Base-by-base conservation (phyloP, 805 yeast genomes). In the Yamadazyma ubonensis region DNA sequence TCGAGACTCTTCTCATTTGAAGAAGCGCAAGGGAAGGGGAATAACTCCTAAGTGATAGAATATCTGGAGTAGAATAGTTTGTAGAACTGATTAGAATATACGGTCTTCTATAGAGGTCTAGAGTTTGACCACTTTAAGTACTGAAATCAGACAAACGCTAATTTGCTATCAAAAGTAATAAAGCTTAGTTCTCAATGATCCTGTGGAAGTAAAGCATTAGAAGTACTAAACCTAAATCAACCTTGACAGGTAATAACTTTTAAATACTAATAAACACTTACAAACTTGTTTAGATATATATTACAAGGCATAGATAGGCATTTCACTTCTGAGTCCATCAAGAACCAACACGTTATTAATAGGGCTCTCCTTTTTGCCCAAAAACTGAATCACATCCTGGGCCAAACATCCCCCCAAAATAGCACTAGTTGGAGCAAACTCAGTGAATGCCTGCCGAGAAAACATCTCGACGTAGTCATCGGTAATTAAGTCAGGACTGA, bases 331-430 rank as follows among this genome's bases (percentile, higher is more conserved):
- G 12, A 71, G 60, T 8, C 91, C 89, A 63, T 93, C 96, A 27
- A 90, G 70, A 1, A 91, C 63, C 48, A 86, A 70, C 38, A 86
- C 70, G 57, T 93, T 93, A 57, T 88, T 90, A 27, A 90, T 70
- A 2, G 97, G 96, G 29, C 80, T 71, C 51, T 86, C 89, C 49
- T 81, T 78, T 49, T 77, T 76, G 30, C 93, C 83, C 38, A 91
- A 61, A 39, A 74, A 79, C 63, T 93, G 93, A 33, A 93, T 84
- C 10, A 88, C 83, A 57, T 90, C 96, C 61, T 93, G 99, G 2
- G 95, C 85, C 17, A 91, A 61, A 1, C 87, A 74, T 1, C 98
- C 99, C 5, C 98, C 99, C 5, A 91, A 50, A 2, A 93, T 76
- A 0, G 98, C 95, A 4, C 93, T 79, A 0, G 82, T 81, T 1